phyloP scores from a whole-genome alignment of 2,329 filamentous ascomycete species.

The Thelonectria blattea region DNA sequence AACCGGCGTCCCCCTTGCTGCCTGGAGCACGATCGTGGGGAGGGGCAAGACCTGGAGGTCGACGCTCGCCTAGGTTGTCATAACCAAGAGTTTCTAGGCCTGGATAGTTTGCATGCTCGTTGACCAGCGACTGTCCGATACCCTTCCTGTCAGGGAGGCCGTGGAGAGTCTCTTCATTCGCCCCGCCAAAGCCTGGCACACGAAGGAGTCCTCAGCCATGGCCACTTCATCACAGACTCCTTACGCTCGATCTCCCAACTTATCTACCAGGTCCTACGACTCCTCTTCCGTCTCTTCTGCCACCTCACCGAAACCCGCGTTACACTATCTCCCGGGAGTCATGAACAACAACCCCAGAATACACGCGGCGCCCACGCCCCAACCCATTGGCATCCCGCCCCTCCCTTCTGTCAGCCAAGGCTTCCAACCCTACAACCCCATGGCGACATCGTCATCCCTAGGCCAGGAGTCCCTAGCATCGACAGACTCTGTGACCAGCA shows the following conservation, averaged over 20 bases:
- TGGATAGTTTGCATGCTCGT: constrained; percentile 36
- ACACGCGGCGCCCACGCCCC: constrained; percentile 55
- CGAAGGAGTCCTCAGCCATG: constrained; percentile 47
- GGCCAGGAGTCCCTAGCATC: constrained; percentile 68
- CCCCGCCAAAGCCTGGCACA: constrained; percentile 25
- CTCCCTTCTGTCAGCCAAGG: constrained; percentile 54
- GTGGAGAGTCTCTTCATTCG: constrained; percentile 26
- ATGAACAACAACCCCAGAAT: constrained; percentile 59
- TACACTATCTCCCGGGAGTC: constrained; percentile 58
- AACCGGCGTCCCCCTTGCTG: constrained; percentile 26
- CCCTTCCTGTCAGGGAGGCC: constrained; percentile 26
- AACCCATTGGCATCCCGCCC: constrained; percentile 60
- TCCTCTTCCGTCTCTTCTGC: constrained; percentile 68
- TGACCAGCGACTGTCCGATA: constrained; percentile 29
- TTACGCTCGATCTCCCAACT: constrained; percentile 67
- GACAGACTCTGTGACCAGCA: constrained; percentile 62
- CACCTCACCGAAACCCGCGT: constrained; percentile 62
- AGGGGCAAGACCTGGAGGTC: constrained; percentile 24
- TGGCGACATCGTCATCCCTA: constrained; percentile 55
- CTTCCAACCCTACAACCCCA: constrained; percentile 61
- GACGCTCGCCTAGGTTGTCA: constrained; percentile 28
- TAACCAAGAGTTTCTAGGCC: constrained; percentile 25
- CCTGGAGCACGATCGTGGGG: constrained; percentile 14
- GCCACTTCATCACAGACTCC: constrained; percentile 60
- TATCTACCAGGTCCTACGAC: constrained; percentile 66